Evolutionary conservation across 2,329 filamentous ascomycete species (phyloP), one percentile per base, ranked within the genome.

Genomic region (Colletotrichum sp.): DNA sequence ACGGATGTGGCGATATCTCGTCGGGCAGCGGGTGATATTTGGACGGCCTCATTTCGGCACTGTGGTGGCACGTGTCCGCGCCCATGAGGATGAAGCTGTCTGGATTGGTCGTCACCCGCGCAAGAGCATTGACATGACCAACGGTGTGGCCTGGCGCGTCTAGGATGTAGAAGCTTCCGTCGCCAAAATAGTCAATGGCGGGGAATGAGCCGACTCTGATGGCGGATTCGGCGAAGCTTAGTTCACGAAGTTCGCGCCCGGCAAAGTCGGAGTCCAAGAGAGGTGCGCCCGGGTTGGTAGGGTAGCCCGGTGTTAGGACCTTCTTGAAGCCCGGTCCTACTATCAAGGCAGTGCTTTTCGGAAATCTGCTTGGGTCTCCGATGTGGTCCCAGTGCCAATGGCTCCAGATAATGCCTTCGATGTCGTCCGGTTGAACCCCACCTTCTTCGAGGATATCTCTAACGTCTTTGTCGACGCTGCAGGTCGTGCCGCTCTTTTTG

Each of bases 341-440:
- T n/a, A 44, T 44, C 18, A 44, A 44, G 39, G 9, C 2, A 0
- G 39, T 44, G 39, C 39, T 44, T 44, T 10, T 12, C 1, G 18
- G 39, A 0, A 44, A 44, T 44, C 39, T 44, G 18, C 39, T 44
- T 2, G 39, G 39, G 39, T 44, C 39, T n/a, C 39, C 18, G 9
- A 44, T 44, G 3, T 44, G 39, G 18, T 44, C 39, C 39, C 18
- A 44, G 39, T 44, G 39, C 39, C 18, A 44, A 0, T 44, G 39
- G 39, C 39, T 44, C 39, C 39, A 44, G 39, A 44, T 44, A 0
- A 44, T 44, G 39, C 39, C 39, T 44, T 44, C 18, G 0, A 44
- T 44, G 0, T n/a, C 18, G 18, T 0, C 39, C 0, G 18, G 0
- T 0, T 44, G 39, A 0, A 44, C 1, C 18, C 39, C 39, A 2